Conservation (phyloP, 352 stramenopile genomes). For the Phytophthora agathidicida region DNA sequence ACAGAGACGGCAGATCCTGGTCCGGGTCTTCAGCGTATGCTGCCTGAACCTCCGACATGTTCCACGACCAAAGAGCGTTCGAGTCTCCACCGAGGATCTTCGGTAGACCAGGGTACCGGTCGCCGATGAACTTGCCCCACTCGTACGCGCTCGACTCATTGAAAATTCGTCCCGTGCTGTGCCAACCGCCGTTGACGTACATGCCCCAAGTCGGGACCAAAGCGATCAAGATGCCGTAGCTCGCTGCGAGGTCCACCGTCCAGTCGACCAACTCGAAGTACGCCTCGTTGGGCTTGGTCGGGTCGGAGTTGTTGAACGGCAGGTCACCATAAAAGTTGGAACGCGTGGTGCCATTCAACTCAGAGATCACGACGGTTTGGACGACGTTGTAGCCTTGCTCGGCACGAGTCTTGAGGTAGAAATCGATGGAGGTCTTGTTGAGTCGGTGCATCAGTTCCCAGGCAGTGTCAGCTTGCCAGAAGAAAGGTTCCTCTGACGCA, state of each 20-base stretch:
- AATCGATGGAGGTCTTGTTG: slow-evolving; percentile 41
- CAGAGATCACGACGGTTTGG: slow-evolving; percentile 18
- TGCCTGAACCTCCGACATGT: slow-evolving; percentile 8
- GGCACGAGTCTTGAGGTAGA: slow-evolving; percentile 25
- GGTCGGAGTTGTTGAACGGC: slow-evolving; percentile 28
- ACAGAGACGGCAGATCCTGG: slow-evolving; percentile 1
- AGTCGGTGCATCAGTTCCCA: slow-evolving; percentile 32
- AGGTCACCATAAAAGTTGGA: slow-evolving; percentile 29
- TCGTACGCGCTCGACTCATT: slow-evolving; percentile 17
- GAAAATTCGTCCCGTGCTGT: slow-evolving; percentile 13
- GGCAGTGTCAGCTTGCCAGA: slow-evolving; percentile 33
- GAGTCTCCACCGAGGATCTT: slow-evolving; percentile 31
- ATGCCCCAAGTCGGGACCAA: slow-evolving; percentile 20
- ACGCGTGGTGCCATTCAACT: slow-evolving; percentile 21
- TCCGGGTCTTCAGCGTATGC: slow-evolving; percentile 1
- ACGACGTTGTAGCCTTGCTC: slow-evolving; percentile 34
- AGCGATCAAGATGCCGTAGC: slow-evolving; percentile 30
- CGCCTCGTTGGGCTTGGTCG: slow-evolving; percentile 15
- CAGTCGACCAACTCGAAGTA: slow-evolving; percentile 36
- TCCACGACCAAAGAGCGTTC: slow-evolving; percentile 15
- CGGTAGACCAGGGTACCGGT: slow-evolving; percentile 20
- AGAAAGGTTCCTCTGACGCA: slow-evolving; percentile 18
- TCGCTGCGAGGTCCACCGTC: slow-evolving; percentile 23
- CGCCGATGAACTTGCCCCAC: slow-evolving; percentile 18
- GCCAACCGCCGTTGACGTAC: slow-evolving; percentile 10